These are phyloP conservation scores for Conticribra guillardii DNA, from an alignment of 108 stramenopile genomes.

Conservation along the genomic window DNA sequence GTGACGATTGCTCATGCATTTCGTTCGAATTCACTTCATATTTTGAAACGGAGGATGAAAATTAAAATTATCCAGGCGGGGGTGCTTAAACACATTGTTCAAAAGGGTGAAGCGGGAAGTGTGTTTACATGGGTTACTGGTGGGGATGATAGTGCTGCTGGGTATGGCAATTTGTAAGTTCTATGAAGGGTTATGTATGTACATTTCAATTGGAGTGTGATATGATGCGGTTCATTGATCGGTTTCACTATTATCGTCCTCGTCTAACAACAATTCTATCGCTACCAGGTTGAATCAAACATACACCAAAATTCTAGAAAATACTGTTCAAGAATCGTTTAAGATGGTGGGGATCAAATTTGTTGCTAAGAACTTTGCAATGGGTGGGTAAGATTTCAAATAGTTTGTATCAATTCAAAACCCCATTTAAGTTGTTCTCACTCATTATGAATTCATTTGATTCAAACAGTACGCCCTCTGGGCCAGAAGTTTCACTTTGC, in stretches of 20 bases:
- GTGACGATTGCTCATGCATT: background rate
- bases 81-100: background rate
- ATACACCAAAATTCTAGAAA: conserved; percentile 21
- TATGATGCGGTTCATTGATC: too few species aligned
- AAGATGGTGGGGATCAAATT: conserved; percentile 9
- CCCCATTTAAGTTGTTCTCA: too few species aligned
- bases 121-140: conserved; percentile 21
- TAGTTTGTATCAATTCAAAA: background rate
- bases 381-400: conserved; percentile 3
- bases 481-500: conserved; percentile 24
- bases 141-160: conserved; percentile 27
- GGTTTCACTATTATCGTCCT: background rate
- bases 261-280: background rate
- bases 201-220: background rate
- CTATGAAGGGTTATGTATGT: background rate
- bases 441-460: background rate
- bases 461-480: conserved; percentile 4
- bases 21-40: conserved; percentile 5
- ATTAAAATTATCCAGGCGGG: conserved; percentile 13
- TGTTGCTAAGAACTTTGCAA: conserved; percentile 21
- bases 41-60: conserved; percentile 14
- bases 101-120: background rate
- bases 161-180: conserved; percentile 24
- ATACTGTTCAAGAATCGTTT: conserved; percentile 16
- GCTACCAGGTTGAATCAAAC: conserved; percentile 15